Percentiles rank a stretch among this genome's conserved stretches.
Conservation (phyloP, 306 rosid species). For the Begonia fuchsioides region DNA sequence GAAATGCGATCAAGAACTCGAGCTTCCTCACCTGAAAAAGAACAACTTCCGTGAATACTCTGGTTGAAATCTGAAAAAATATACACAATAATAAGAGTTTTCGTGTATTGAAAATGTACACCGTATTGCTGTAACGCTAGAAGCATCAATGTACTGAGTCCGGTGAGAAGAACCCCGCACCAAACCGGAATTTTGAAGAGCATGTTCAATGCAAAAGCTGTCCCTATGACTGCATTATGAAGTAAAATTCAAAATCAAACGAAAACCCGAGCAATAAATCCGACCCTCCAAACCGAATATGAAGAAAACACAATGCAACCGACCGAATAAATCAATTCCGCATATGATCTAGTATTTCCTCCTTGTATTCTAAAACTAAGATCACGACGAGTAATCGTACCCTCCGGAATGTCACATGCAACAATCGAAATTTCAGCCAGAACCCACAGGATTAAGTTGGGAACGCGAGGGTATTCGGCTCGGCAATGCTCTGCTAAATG, state of each 20-base stretch:
- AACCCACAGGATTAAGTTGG: slow-evolving; percentile 73
- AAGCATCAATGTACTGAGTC: slow-evolving; percentile 67
- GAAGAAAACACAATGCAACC: no score
- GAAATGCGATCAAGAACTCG: slow-evolving; percentile 80
- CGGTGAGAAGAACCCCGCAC: slow-evolving; percentile 67
- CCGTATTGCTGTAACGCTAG: slow-evolving; percentile 73
- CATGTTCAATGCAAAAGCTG: slow-evolving; percentile 75
- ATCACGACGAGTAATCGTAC: no score
- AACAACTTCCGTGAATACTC: not conserved
- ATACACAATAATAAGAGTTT: no score
- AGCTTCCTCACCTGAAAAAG: slow-evolving; percentile 78
- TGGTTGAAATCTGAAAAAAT: not conserved
- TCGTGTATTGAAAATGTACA: slow-evolving; percentile 15
- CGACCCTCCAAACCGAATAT: no score
- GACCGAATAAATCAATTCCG: no score
- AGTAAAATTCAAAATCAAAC: slow-evolving; percentile 1
- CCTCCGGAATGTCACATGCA: slow-evolving; percentile 98
- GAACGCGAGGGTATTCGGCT: slow-evolving; percentile 48
- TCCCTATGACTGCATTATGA: slow-evolving; percentile 62
- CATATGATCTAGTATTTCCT: no score
- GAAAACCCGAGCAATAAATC: no score
- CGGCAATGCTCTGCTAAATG: slow-evolving; percentile 98
- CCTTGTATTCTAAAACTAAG: no score
- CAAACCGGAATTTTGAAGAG: slow-evolving; percentile 67
- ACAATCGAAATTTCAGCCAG: slow-evolving; percentile 91